Evolutionary conservation across 176 grass and related monocot species (phyloP).

Genomic region (Carex myosuroides): DNA sequence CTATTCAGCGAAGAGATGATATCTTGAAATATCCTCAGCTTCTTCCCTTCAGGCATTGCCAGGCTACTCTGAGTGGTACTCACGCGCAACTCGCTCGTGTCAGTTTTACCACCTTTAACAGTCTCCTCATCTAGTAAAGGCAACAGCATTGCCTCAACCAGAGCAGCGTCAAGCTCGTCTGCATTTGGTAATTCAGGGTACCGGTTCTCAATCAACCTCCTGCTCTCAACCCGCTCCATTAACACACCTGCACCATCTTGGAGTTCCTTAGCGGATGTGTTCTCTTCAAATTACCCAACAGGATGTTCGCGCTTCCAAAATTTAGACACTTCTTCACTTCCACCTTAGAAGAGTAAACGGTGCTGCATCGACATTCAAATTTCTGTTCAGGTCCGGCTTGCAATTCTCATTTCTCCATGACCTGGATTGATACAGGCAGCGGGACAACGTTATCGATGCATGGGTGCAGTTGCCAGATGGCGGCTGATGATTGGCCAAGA

Average conservation of each 20-base stretch:
- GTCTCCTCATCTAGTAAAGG: slow-evolving; percentile 45
- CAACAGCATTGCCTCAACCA: slow-evolving; percentile 48
- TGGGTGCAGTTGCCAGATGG: slow-evolving; percentile 92
- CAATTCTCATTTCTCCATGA: slow-evolving; percentile 41
- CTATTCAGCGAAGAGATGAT: slow-evolving; percentile 46
- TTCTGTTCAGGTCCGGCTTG: slow-evolving; percentile 16
- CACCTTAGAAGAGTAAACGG: slow-evolving; percentile 54
- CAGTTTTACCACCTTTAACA: background rate
- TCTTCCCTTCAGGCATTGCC: slow-evolving; percentile 62
- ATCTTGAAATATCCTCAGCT: slow-evolving; percentile 91
- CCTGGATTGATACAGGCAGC: background rate
- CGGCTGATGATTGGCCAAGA: slow-evolving; percentile 48
- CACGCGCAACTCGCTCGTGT: background rate
- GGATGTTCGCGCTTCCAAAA: slow-evolving; percentile 30
- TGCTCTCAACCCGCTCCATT: slow-evolving; percentile 18
- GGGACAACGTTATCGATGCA: slow-evolving; percentile 61
- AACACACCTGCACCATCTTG: slow-evolving; percentile 8
- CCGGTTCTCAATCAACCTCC: slow-evolving; percentile 63
- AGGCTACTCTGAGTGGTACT: slow-evolving; percentile 47
- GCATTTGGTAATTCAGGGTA: slow-evolving; percentile 89
- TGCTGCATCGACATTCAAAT: slow-evolving; percentile 61
- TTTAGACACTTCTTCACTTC: slow-evolving; percentile 21
- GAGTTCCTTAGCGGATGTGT: slow-evolving; percentile 48
- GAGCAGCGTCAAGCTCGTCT: slow-evolving; percentile 67
- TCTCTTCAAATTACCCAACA: slow-evolving; percentile 97